Base-by-base conservation (phyloP, 164 flowering plant genomes). In the Euptelea pleiosperma region DNA sequence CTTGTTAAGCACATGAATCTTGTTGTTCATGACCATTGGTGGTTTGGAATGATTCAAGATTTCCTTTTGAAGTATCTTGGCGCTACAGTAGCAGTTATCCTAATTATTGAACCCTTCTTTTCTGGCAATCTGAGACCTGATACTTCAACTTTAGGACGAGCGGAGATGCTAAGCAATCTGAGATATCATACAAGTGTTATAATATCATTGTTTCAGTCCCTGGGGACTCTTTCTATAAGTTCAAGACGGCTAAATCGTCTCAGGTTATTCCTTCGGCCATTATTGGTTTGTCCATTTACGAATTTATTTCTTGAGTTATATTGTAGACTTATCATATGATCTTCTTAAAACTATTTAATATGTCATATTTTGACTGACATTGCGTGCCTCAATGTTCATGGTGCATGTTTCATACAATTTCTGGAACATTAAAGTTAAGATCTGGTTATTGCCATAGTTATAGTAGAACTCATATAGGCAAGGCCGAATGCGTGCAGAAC, bases 41-140 rank as follows among this genome's bases (percentile, higher is more conserved):
- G 99, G 99, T 94, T 94, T 79, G 99, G 99, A 67, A 94, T 94
- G 96, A 89, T 94, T 69, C 99, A 94, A 58, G 99, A 94, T 67
- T 94, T 94, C 71, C 71, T 94, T 40, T 59, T 89, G 72, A 94
- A 94, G 79, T 94, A 94, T 75, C 91, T 94, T 65, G 99, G 99
- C 64, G 99, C 99, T 44, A 94, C 99, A 43, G 89, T 94, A 45
- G 97, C 92, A 57, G 99, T 89, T 63, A 67, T 94, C 62, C 74
- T 94, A 60, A 94, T 91, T 58, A 94, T 94, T 62, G 99, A 94
- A 71, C 99, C 99, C 29, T 94, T 94, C 70, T 94, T 91, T 69
- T 72, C 99, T 69, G 99, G 99, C 46, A 61, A 75, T 70, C 73
- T 94, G 39, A 82, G 79, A 65, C 98, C 95, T 35, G 99, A 89